Evolutionary conservation across 495 filamentous ascomycete species (phyloP), one percentile per base, ranked within the genome.

Genomic region (Physcia stellaris): DNA sequence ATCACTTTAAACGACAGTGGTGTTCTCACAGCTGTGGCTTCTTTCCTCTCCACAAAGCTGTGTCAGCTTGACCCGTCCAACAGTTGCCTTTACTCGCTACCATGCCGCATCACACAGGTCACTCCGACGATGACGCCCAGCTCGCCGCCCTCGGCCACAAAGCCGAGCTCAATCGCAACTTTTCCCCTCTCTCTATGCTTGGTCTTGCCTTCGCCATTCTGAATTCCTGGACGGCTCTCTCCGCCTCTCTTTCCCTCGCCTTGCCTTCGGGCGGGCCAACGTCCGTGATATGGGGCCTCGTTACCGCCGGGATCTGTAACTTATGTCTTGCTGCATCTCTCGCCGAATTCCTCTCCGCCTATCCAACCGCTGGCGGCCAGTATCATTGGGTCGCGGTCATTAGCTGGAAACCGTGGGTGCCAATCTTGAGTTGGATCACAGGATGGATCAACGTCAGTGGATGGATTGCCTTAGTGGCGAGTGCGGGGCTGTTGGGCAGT

Each of bases 391-490:
- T 79, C 12, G 77, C 79, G 4, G 62, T 80, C 52, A 63, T 71
- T 15, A 58, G 61, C 1, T 75, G 68, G 62, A 56, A 62, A 46
- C 59, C 52, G 32, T 81, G 68, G 68, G 71, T 73, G 32, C 72
- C 73, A 1, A 54, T 75, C 16, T 57, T 84, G 4, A 75, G 70
- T 9, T 86, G 75, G 71, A 71, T 76, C 22, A 81, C 77, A 0
- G 80, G 80, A 7, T 86, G 80, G 80, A 73, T 83, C 41, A 83
- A 80, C 52, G 71, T 77, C 21, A 71, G 73, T 22, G 80, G 77
- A 13, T 84, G 79, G 80, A 78, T 83, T 48, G 66, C 66, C 3
- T 59, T 69, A 11, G 66, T 64, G 5, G 58, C 68, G 3, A 66
- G 59, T 24, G 66, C 64, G 27, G 66, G 62, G 32, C 64, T 71